Conservation (phyloP, 2,329 filamentous ascomycete genomes). For the Nannizziopsis arthrosporioides region DNA sequence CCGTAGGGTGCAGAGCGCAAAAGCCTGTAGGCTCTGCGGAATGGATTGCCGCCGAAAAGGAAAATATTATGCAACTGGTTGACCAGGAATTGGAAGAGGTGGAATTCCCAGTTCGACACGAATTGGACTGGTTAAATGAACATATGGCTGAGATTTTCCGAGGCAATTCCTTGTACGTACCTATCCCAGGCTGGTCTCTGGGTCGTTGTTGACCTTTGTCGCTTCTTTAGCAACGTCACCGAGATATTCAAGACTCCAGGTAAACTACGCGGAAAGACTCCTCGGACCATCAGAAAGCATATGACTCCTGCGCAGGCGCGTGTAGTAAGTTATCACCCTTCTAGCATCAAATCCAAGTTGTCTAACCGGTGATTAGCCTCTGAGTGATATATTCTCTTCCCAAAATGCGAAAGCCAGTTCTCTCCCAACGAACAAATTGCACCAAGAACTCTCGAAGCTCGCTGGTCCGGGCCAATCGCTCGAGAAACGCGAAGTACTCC, state of each 20-base stretch:
- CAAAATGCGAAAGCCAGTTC: constrained; percentile 27
- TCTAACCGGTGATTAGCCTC: constrained; percentile 26
- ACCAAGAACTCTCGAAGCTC: constrained; percentile 28
- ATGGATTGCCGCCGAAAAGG: constrained; percentile 79
- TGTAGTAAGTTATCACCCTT: constrained; percentile 28
- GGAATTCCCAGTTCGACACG: constrained; percentile 79
- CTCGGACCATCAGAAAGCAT: constrained; percentile 34
- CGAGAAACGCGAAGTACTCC: constrained; percentile 16
- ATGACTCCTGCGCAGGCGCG: constrained; percentile 21
- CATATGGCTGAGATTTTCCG: constrained; percentile 94
- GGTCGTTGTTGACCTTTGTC: neutral
- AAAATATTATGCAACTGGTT: constrained; percentile 62
- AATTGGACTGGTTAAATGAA: constrained; percentile 96
- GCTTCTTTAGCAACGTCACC: constrained; percentile 60
- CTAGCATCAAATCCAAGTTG: neutral
- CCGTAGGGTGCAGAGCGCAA: constrained; percentile 29
- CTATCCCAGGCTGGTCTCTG: neutral
- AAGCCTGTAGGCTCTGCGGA: constrained; percentile 61
- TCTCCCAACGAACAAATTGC: constrained; percentile 25
- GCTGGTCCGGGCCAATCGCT: constrained; percentile 13
- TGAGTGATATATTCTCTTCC: constrained; percentile 39
- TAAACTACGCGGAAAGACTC: constrained; percentile 40
- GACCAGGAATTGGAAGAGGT: constrained; percentile 85
- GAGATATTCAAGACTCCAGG: constrained; percentile 74
- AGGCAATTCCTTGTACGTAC: constrained; percentile 66